A percentile compares a stretch with the other conserved stretches of the same genome.
Conservation (phyloP, 169 alveolate genomes). For the Babesia bigemina region DNA sequence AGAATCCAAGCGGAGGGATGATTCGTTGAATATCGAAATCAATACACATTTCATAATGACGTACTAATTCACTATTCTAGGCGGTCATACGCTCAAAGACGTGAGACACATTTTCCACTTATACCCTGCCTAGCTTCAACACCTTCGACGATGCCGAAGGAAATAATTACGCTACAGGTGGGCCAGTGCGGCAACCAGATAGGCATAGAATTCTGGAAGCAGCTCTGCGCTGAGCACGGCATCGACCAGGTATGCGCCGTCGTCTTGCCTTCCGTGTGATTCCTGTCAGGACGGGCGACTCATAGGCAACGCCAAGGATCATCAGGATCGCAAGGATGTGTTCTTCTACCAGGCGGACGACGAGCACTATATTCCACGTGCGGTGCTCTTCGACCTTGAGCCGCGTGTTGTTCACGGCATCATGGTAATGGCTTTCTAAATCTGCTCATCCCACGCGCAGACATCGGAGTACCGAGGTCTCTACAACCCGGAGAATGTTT, state of each 20-base stretch:
- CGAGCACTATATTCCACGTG: slow-evolving; percentile 89
- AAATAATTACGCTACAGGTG: slow-evolving; percentile 96
- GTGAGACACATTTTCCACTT: too few species aligned
- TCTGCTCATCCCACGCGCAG: slow-evolving; percentile 20
- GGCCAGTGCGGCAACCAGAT: slow-evolving; percentile 99
- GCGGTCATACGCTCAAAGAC: too few species aligned
- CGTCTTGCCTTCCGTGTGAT: not conserved
- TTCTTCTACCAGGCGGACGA: slow-evolving; percentile 96
- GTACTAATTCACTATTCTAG: too few species aligned
- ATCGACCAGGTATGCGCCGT: slow-evolving; percentile 74
- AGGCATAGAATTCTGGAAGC: slow-evolving; percentile 99
- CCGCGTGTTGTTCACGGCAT: slow-evolving; percentile 92
- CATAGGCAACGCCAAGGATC: slow-evolving; percentile 71
- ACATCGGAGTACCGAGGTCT: slow-evolving; percentile 88
- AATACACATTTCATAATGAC: too few species aligned
- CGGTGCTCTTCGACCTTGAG: slow-evolving; percentile 97
- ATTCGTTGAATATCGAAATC: too few species aligned
- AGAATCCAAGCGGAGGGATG: not conserved
- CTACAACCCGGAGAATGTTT: slow-evolving; percentile 97
- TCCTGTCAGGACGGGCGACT: slow-evolving; percentile 70
- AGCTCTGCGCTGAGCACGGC: slow-evolving; percentile 97
- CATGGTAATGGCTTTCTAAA: slow-evolving; percentile 18
- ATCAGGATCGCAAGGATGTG: slow-evolving; percentile 96
- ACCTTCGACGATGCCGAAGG: slow-evolving; percentile 73
- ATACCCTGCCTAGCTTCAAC: too few species aligned